These are phyloP conservation scores for Articulospora tetracladia DNA, from an alignment of 495 filamentous ascomycete species.

Conservation along the genomic window DNA sequence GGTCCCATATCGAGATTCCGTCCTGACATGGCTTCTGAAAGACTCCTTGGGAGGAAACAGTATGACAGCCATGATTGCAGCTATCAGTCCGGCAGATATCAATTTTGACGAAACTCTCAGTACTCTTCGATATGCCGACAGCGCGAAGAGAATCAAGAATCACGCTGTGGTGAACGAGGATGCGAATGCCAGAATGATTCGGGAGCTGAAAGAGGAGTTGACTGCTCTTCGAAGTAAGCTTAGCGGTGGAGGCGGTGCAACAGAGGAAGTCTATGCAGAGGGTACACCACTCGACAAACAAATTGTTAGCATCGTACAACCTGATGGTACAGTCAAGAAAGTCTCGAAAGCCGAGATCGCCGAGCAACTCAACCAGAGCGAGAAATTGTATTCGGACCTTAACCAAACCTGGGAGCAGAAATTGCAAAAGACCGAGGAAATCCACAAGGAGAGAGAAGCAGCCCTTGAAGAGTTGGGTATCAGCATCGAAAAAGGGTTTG, in stretches of 20 bases:
- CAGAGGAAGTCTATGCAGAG: conserved; percentile 74
- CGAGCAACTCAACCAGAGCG: conserved; percentile 90
- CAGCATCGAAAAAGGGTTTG: conserved; percentile 97
- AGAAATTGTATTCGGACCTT: conserved; percentile 93
- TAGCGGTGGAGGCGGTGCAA: conserved; percentile 48
- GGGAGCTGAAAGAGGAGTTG: conserved; percentile 95
- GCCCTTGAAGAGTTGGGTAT: conserved; percentile 96
- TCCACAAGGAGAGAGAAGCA: conserved; percentile 95
- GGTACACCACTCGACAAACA: conserved; percentile 92
- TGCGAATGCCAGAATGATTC: conserved; percentile 97
- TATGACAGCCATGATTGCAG: conserved; percentile 99
- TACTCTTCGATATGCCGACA: conserved; percentile 94
- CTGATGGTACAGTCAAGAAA: conserved; percentile 85
- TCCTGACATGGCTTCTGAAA: conserved; percentile 95
- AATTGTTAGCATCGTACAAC: conserved; percentile 86
- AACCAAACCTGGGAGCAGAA: conserved; percentile 99
- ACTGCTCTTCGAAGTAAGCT: conserved; percentile 84
- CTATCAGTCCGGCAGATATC: conserved; percentile 97
- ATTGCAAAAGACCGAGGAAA: conserved; percentile 87
- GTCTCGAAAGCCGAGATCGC: conserved; percentile 98
- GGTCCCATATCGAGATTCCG: conserved; percentile 96
- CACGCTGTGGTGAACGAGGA: conserved; percentile 99
- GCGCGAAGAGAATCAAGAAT: conserved; percentile 99
- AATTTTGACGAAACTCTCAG: conserved; percentile 98
- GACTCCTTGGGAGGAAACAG: conserved; percentile 98